Conservation (phyloP, 2,329 filamentous ascomycete genomes). For the Aspergillus tubingensis region DNA sequence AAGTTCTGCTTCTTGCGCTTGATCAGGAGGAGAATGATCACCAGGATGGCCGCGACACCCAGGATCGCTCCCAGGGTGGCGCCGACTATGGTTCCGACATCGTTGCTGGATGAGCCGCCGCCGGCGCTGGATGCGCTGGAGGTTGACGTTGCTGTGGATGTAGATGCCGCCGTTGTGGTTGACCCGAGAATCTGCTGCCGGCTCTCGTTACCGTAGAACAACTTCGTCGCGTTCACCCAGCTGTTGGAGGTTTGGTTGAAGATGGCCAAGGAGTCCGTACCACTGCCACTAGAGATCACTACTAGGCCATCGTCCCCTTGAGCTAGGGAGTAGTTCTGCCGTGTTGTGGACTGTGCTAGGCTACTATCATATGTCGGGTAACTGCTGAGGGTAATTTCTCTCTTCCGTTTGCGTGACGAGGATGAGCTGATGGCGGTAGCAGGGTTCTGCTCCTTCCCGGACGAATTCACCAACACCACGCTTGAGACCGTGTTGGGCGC, state of each 20-base stretch:
- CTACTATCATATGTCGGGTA: constrained; percentile 81
- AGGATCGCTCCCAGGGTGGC: constrained; percentile 81
- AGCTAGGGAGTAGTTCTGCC: constrained; percentile 72
- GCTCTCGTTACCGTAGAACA: constrained; percentile 57
- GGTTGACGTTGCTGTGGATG: constrained; percentile 35
- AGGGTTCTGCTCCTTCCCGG: constrained; percentile 46
- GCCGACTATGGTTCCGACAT: constrained; percentile 67
- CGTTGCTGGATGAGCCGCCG: constrained; percentile 30
- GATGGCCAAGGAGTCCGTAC: constrained; percentile 68
- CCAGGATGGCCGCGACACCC: constrained; percentile 70
- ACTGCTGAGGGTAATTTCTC: constrained; percentile 59
- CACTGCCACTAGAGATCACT: constrained; percentile 75
- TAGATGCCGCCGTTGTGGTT: constrained; percentile 29
- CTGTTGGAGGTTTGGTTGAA: constrained; percentile 75
- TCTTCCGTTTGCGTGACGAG: constrained; percentile 44
- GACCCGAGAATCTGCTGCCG: constrained; percentile 36
- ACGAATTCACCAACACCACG: constrained; percentile 64
- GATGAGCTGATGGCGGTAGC: constrained; percentile 20
- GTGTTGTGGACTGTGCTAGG: constrained; percentile 64
- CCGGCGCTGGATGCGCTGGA: constrained; percentile 30
- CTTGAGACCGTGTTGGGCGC: constrained; percentile 75
- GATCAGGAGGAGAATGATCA: constrained; percentile 69
- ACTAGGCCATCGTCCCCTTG: constrained; percentile 65
- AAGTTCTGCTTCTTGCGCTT: constrained; percentile 59
- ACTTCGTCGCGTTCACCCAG: constrained; percentile 71